Conservation (phyloP, 331 rosid genomes). For the Pyrus hybrid region DNA sequence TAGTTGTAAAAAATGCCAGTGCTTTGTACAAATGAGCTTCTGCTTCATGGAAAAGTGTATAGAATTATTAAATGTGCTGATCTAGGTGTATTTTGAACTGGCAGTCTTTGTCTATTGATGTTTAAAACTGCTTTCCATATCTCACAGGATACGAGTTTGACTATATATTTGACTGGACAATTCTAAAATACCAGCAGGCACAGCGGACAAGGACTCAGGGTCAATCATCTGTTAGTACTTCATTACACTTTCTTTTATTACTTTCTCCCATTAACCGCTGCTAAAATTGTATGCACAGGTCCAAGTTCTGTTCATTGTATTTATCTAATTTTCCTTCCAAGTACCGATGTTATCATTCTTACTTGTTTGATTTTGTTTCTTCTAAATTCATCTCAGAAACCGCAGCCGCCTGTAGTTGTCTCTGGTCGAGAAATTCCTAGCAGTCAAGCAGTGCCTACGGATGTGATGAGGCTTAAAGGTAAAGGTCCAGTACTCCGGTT, state of each 20-base stretch:
- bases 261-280: not conserved
- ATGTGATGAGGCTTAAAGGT: slow-evolving; percentile 32
- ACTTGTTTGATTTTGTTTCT: slow-evolving; percentile 12
- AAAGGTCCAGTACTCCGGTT: slow-evolving; percentile 10
- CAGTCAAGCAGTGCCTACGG: slow-evolving; percentile 21
- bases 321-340: not conserved
- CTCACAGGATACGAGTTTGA: slow-evolving; percentile 52
- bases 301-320: not conserved
- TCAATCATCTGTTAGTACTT: slow-evolving; percentile 45
- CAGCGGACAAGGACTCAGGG: slow-evolving; percentile 40
- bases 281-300: not conserved
- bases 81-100: not conserved
- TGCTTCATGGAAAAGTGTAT: not conserved
- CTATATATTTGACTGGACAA: slow-evolving; percentile 62
- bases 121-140: not conserved
- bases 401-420: slow-evolving; percentile 28
- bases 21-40: not conserved
- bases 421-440: slow-evolving; percentile 26
- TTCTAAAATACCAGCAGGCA: slow-evolving; percentile 49
- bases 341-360: not conserved
- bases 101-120: not conserved
- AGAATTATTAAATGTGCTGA: not conserved
- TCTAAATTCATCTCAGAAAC: slow-evolving; percentile 11
- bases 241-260: not conserved
- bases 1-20: not conserved